A percentile compares a stretch with the other conserved stretches of the same genome.
These are phyloP conservation scores for Lithospermum erythrorhizon DNA, from an alignment of 257 asterid species.

Conservation along the genomic window DNA sequence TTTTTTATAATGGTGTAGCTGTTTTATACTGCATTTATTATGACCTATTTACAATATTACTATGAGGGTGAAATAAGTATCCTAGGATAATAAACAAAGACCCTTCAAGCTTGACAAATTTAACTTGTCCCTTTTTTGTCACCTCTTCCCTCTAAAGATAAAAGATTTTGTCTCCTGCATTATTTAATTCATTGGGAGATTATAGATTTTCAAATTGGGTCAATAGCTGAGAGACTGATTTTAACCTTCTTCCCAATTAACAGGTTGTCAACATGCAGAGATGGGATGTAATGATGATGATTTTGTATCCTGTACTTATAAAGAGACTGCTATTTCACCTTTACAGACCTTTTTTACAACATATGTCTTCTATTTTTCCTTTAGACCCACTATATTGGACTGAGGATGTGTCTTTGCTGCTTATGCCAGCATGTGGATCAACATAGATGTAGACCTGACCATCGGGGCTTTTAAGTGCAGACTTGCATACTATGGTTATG, in stretches of 20 bases:
- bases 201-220: not conserved
- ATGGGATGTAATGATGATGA: too few relatives aligned
- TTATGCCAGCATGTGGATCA: too few relatives aligned
- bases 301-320: too few relatives aligned
- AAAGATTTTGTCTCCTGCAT: not conserved
- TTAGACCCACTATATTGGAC: too few relatives aligned
- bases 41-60: too few relatives aligned
- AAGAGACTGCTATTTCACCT: too few relatives aligned
- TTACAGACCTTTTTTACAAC: too few relatives aligned
- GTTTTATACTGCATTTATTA: too few relatives aligned
- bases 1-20: not conserved
- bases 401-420: too few relatives aligned
- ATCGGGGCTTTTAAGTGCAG: not conserved
- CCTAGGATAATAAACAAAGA: not conserved
- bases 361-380: too few relatives aligned
- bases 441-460: not conserved
- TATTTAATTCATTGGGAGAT: not conserved
- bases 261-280: too few relatives aligned
- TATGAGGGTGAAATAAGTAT: not conserved
- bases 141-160: not conserved
- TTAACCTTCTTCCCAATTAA: not conserved
- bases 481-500: not conserved
- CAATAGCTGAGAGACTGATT: not conserved
- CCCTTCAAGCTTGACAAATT: not conserved
- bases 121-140: too few relatives aligned